Evolutionary conservation across 768 basidiomycete species (phyloP), one percentile per base, ranked within the genome.

Genomic region (Suillus americanus): DNA sequence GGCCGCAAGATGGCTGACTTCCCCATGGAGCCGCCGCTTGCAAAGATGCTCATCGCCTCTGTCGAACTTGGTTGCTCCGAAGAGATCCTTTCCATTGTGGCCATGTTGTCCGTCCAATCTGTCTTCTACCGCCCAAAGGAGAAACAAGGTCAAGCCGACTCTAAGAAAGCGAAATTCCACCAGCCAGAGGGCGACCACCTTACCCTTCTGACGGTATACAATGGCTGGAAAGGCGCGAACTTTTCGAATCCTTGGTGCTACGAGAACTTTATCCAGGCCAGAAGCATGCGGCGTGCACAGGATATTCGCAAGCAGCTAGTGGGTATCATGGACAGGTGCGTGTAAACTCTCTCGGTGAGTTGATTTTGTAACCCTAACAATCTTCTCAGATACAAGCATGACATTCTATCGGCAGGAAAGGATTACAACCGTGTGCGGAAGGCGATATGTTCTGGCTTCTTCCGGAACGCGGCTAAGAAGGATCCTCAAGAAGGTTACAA

Each of bases 1-100:
- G 97, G 97, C 2, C 86, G 97, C 64, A 99, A 99, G 79, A 99
- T 99, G 97, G 97, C 97, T 1, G 97, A 99, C 76, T 98, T 99
- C 79, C 97, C 97, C 14, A 94, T 99, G 89, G 96, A 99, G 64
- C 97, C 97, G 6, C 87, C 94, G 0, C 78, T 95, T 53, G 95
- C 97, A 3, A 99, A 99, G 80, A 99, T 97, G 96, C 79, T 99
- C 56, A 99, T 99, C 73, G 94, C 95, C 5, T 97, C 95, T 1
- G 96, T 98, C 13, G 97, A 99, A 72, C 84, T 97, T 61, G 95
- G 95, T 13, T 99, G 97, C 73, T 99, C 97, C 0, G 97, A 99
- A 72, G 97, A 99, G 76, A 97, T 99, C 68, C 78, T 99, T 48
- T 97, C 94, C 3, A 91, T 99, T 61, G 95, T 98, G 2, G 97